Conservation (phyloP, 2,329 filamentous ascomycete genomes). For the Botryotinia calthae region DNA sequence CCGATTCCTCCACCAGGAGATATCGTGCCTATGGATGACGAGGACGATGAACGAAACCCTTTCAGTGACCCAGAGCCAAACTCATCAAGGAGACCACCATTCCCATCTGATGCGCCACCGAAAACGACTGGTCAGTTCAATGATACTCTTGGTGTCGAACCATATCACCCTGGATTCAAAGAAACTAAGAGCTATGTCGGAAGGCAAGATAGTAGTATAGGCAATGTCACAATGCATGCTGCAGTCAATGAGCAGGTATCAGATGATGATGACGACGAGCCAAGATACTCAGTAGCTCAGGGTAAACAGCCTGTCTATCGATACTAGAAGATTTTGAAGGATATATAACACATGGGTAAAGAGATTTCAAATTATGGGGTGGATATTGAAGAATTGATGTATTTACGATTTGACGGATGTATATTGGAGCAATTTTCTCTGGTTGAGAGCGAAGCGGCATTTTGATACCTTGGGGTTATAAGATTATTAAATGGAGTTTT, state of each 20-base stretch:
- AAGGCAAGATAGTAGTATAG: conserved; percentile 32
- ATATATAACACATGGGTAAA: background rate
- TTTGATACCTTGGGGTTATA: conserved; percentile 22
- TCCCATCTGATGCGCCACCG: conserved; percentile 31
- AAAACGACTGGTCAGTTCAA: conserved; percentile 33
- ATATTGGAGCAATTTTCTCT: conserved; percentile 12
- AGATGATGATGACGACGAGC: conserved; percentile 24
- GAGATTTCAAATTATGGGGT: background rate
- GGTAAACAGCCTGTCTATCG: conserved; percentile 34
- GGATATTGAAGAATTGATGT: background rate
- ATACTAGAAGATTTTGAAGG: conserved; percentile 25
- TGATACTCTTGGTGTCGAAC: conserved; percentile 36
- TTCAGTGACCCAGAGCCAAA: conserved; percentile 34
- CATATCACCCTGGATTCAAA: conserved; percentile 39
- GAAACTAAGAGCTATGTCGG: conserved; percentile 33
- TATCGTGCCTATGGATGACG: conserved; percentile 31
- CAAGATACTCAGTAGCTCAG: conserved; percentile 23
- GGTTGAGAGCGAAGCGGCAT: conserved; percentile 18
- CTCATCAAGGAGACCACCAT: conserved; percentile 25
- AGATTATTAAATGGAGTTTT: background rate
- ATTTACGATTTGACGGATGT: conserved; percentile 9
- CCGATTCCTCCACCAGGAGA: conserved; percentile 36
- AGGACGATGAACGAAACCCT: conserved; percentile 32
- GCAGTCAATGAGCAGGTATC: conserved; percentile 25
- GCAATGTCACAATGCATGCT: conserved; percentile 34